These are phyloP conservation scores for Stropharia rugosoannulata DNA, from an alignment of 768 basidiomycete genomes.

Conservation along the genomic window DNA sequence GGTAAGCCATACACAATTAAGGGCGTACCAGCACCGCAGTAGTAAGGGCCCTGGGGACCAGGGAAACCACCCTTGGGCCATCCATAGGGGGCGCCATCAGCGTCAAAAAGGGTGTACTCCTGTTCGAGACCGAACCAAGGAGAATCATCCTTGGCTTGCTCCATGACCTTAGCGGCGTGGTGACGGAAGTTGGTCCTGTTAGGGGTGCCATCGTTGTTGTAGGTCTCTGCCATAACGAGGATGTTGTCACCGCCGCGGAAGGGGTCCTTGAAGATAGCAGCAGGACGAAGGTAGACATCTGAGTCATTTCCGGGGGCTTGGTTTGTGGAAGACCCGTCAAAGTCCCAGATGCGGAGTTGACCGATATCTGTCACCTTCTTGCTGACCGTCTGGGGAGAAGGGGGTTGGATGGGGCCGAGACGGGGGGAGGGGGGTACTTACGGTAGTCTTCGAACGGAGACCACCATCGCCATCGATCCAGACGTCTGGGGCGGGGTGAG, in stretches of 20 bases:
- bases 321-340: constrained; percentile 96
- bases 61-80: constrained; percentile 99
- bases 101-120: constrained; percentile 97
- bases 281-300: constrained; percentile 97
- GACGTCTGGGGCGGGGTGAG: constrained; percentile 62
- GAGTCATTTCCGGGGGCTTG: constrained; percentile 96
- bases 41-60: constrained; percentile 98
- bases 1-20: not conserved
- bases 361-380: constrained; percentile 86
- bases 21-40: constrained; percentile 92
- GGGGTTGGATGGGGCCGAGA: constrained; percentile 3
- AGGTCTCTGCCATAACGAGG: constrained; percentile 93
- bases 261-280: constrained; percentile 96
- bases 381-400: constrained; percentile 66
- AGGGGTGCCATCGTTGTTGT: constrained; percentile 98
- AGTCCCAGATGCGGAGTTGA: constrained; percentile 97
- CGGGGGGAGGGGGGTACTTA: constrained; percentile 33
- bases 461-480: constrained; percentile 97
- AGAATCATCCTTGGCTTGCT: constrained; percentile 70
- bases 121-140: constrained; percentile 99
- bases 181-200: constrained; percentile 97
- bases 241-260: constrained; percentile 99
- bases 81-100: constrained; percentile 85
- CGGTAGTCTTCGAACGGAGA: constrained; percentile 95
- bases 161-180: constrained; percentile 94